Evolutionary conservation across 371 early-diverging fungal genomes (phyloP), one percentile per base, ranked within the genome.

Genomic region (Mucor irregularis): DNA sequence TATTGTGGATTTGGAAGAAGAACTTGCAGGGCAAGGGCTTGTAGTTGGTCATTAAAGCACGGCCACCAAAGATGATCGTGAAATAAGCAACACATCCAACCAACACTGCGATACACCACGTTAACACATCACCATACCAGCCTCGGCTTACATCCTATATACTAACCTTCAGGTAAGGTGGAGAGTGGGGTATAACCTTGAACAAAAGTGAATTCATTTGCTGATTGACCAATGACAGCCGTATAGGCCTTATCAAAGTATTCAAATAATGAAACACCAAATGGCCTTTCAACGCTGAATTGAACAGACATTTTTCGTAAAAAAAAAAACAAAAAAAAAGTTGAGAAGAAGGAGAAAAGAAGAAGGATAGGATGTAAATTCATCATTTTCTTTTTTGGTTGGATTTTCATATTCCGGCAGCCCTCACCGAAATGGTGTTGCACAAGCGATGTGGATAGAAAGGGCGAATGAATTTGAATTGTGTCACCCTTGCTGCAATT

Each of bases 1-100:
- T 64, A 71, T 91, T 91, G 76, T 91, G 92, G 42, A 83, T 30
- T 59, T 86, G 83, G 52, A 89, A 88, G 16, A 84, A 51, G 47
- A 70, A 57, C 62, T 82, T 81, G 53, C 88, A 74, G 54, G 80
- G 80, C 52, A 88, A 78, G 31, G 86, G 84, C 47, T 81, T 73
- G 29, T 66, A 65, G 53, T 70, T 67, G 26, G 10, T 42, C 88
- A 90, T 86, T 30, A 87, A 56, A 48, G 68, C 56, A 43, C 83
- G 84, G 2, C 84, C 84, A 37, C 88, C 84, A 76, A 88, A 86
- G 61, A 90, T 83, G 56, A 86, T 71, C 17, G 76, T 57, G 28
- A 86, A 73, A 67, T 90, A 90, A 34, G 78, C 55, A 40, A 76
- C 43, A 43, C 77, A 78, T 52, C 69, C 66, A 58, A 69, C 58